These are phyloP conservation scores for Cyclocybe aegerita DNA, from an alignment of 768 basidiomycete genomes.

Conservation along the genomic window DNA sequence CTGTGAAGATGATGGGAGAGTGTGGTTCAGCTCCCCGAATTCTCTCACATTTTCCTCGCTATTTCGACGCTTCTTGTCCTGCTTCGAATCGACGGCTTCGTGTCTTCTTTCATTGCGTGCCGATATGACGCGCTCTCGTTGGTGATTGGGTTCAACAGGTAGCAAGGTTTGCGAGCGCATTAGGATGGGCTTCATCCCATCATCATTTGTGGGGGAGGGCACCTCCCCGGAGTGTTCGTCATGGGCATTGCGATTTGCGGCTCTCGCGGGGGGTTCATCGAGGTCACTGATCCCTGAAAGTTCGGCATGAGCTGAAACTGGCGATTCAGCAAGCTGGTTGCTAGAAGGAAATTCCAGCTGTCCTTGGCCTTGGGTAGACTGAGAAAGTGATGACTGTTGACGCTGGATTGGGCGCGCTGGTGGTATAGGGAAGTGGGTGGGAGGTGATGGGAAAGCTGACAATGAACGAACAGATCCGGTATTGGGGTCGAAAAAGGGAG, in stretches of 20 bases:
- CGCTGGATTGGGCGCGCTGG: slow-evolving; percentile 27
- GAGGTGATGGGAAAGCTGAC: slow-evolving; percentile 73
- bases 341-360: slow-evolving; percentile 18
- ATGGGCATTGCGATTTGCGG: slow-evolving; percentile 4
- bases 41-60: slow-evolving; percentile 10
- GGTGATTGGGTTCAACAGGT: slow-evolving; percentile 8
- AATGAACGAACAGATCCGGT: slow-evolving; percentile 64
- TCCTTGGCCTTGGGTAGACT: slow-evolving; percentile 14
- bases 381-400: slow-evolving; percentile 16
- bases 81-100: slow-evolving; percentile 12
- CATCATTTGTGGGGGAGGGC: slow-evolving; percentile 1
- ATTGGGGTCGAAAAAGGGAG: slow-evolving; percentile 36
- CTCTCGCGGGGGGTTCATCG: slow-evolving; percentile 5
- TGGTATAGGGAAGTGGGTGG: slow-evolving; percentile 69
- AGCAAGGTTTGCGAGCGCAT: slow-evolving; percentile 16
- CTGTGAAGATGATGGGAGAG: slow-evolving; percentile 18
- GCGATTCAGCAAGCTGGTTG: slow-evolving; percentile 18
- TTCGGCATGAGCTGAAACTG: slow-evolving; percentile 19
- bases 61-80: neutral
- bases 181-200: slow-evolving; percentile 9
- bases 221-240: neutral
- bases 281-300: slow-evolving; percentile 1
- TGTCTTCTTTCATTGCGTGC: neutral
- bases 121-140: neutral
- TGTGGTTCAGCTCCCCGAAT: slow-evolving; percentile 14